Evolutionary conservation across 345 rosid genomes (phyloP).

Genomic region (Eucalyptus tenuipes): DNA sequence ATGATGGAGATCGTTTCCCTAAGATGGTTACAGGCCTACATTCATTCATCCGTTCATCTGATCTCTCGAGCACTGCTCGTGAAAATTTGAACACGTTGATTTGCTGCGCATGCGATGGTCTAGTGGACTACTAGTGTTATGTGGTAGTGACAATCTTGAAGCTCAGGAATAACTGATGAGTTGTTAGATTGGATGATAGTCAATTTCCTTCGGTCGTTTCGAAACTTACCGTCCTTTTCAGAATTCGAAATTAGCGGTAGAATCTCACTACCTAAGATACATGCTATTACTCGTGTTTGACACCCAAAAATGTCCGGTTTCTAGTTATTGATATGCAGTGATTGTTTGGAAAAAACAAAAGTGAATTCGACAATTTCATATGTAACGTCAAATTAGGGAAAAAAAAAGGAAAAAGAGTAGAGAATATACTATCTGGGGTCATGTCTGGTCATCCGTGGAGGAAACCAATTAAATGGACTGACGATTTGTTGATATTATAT

Average conservation of each 20-base stretch:
- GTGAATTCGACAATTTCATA: rapidly evolving
- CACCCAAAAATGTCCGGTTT: too few species aligned
- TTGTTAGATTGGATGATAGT: background rate
- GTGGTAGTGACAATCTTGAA: background rate
- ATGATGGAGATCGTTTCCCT: background rate
- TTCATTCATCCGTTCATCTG: background rate
- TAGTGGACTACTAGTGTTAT: background rate
- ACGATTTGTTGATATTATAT: too few species aligned
- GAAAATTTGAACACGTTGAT: background rate
- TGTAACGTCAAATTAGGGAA: rapidly evolving
- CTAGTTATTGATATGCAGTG: too few species aligned
- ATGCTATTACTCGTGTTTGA: too few species aligned
- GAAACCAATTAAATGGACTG: too few species aligned
- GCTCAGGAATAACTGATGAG: background rate
- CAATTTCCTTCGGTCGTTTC: background rate
- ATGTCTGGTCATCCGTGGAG: too few species aligned
- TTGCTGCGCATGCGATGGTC: background rate
- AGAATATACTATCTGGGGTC: too few species aligned
- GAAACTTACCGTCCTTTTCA: too few species aligned
- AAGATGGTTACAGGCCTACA: background rate
- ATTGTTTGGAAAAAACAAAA: rapidly evolving
- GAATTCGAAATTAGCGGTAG: background rate
- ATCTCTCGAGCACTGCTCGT: background rate
- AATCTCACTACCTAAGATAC: background rate
- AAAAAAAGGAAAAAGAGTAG: too few species aligned